Conservation (phyloP, 805 yeast species). For the Starmerella stellata region DNA sequence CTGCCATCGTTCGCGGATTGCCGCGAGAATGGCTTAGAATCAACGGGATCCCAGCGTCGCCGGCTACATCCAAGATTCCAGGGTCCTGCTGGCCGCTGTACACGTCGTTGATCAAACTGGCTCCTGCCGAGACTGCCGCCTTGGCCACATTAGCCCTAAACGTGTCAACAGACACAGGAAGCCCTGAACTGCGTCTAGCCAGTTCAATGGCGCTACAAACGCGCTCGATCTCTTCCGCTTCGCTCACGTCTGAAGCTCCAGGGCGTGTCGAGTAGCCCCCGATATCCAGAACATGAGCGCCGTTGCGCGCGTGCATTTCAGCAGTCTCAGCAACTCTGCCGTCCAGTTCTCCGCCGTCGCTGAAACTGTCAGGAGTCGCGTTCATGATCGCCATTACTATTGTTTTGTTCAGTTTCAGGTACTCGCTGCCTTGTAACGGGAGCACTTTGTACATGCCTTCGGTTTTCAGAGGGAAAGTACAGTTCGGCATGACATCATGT, state of each 20-base stretch:
- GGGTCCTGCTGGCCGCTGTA: slow-evolving; percentile 62
- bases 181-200: slow-evolving; percentile 31
- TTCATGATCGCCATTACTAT: slow-evolving; percentile 74
- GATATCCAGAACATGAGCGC: slow-evolving; percentile 67
- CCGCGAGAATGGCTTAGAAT: slow-evolving; percentile 78
- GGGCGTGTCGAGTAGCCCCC: slow-evolving; percentile 96
- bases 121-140: slow-evolving; percentile 53
- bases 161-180: slow-evolving; percentile 71
- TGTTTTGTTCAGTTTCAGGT: slow-evolving; percentile 27
- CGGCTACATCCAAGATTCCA: slow-evolving; percentile 49
- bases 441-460: not conserved
- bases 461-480: not conserved
- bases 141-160: slow-evolving; percentile 61
- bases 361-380: slow-evolving; percentile 85
- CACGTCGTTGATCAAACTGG: slow-evolving; percentile 81
- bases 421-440: not conserved
- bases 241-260: slow-evolving; percentile 43
- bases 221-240: slow-evolving; percentile 49
- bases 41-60: slow-evolving; percentile 48
- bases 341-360: slow-evolving; percentile 55
- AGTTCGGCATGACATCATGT: slow-evolving; percentile 50
- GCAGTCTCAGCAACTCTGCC: slow-evolving; percentile 29
- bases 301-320: slow-evolving; percentile 32
- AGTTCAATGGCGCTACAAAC: slow-evolving; percentile 52
- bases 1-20: slow-evolving; percentile 51